Evolutionary conservation across 139 green algal species (phyloP).

Genomic region (Prasinococcaceae sp.): DNA sequence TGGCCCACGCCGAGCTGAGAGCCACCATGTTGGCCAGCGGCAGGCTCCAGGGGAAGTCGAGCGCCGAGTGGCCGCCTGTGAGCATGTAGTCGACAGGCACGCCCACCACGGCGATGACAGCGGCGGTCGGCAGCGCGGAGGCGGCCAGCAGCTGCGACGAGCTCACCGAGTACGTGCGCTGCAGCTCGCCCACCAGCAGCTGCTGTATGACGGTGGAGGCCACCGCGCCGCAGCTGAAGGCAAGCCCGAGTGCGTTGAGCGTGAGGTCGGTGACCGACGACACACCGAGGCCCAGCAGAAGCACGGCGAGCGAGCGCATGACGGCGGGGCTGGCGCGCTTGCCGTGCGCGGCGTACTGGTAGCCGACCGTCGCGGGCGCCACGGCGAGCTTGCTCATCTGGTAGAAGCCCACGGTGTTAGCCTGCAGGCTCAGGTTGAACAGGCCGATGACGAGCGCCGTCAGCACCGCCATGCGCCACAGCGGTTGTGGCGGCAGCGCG

Average conservation of each 20-base stretch:
- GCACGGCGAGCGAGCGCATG: conserved; percentile 40
- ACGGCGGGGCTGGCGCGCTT: conserved; percentile 34
- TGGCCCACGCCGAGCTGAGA: conserved; percentile 46
- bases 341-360: conserved; percentile 57
- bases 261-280: conserved; percentile 16
- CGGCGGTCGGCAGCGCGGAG: conserved; percentile 49
- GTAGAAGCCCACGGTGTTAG: conserved; percentile 45
- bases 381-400: conserved; percentile 81
- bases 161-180: conserved; percentile 55
- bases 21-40: conserved; percentile 29
- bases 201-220: conserved; percentile 70
- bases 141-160: conserved; percentile 62
- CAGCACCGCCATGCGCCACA: too few relatives aligned
- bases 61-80: conserved; percentile 36
- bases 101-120: conserved; percentile 48
- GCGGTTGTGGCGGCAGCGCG: too few relatives aligned
- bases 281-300: conserved; percentile 51
- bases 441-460: too few relatives aligned
- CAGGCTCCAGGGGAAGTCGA: conserved; percentile 35
- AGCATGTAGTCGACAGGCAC: conserved; percentile 57
- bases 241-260: conserved; percentile 40
- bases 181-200: conserved; percentile 65
- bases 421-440: conserved; percentile 43
- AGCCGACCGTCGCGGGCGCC: conserved; percentile 66
- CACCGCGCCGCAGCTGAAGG: conserved; percentile 52